These are phyloP conservation scores for Aspergillus bertholletiae DNA, from an alignment of 495 filamentous ascomycete genomes.

Conservation along the genomic window DNA sequence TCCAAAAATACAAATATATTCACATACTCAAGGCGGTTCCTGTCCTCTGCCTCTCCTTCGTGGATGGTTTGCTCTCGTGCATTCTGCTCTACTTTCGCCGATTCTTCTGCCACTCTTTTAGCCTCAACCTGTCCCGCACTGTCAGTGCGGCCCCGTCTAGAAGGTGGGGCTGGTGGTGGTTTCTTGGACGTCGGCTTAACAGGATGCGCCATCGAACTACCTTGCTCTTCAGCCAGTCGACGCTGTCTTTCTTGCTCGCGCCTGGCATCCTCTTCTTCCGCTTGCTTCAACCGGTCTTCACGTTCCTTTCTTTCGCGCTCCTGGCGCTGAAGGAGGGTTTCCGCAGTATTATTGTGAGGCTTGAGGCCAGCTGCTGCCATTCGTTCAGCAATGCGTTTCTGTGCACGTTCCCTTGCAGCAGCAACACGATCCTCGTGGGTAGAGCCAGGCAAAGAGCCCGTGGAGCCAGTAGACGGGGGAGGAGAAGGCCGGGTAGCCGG, in stretches of 20 bases:
- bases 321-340: slow-evolving; percentile 76
- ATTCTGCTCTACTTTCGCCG: slow-evolving; percentile 47
- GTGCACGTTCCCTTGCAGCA: slow-evolving; percentile 94
- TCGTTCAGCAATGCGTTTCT: slow-evolving; percentile 96
- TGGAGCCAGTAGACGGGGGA: slow-evolving; percentile 38
- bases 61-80: slow-evolving; percentile 56
- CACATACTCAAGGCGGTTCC: slow-evolving; percentile 80
- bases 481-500: slow-evolving; percentile 36
- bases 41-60: slow-evolving; percentile 71
- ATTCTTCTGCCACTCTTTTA: slow-evolving; percentile 55
- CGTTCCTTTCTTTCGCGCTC: slow-evolving; percentile 87
- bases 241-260: slow-evolving; percentile 85
- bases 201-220: slow-evolving; percentile 53
- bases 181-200: slow-evolving; percentile 63
- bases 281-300: slow-evolving; percentile 78
- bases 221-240: slow-evolving; percentile 78
- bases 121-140: slow-evolving; percentile 54
- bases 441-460: slow-evolving; percentile 57
- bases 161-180: slow-evolving; percentile 80
- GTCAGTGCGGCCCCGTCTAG: slow-evolving; percentile 67
- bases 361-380: slow-evolving; percentile 91
- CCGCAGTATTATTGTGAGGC: slow-evolving; percentile 62
- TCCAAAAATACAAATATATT: neutral
- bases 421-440: slow-evolving; percentile 91
- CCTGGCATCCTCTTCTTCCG: slow-evolving; percentile 92